Conservation (phyloP, 2,329 filamentous ascomycete genomes). For the Epichloe scottii region DNA sequence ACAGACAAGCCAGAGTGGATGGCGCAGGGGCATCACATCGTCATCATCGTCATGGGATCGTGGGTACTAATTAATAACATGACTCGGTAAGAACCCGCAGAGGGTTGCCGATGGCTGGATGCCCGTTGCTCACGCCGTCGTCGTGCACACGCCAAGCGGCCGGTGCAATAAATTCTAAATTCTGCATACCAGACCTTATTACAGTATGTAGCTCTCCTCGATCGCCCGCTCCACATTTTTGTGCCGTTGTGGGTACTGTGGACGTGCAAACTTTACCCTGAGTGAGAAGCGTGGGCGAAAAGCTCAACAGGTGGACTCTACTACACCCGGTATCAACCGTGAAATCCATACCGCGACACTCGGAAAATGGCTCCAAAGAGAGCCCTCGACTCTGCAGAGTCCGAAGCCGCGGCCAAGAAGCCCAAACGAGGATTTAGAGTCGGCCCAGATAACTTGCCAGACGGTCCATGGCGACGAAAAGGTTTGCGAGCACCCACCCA, state of each 20-base stretch:
- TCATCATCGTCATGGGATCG: background rate
- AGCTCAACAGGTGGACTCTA: too few species aligned
- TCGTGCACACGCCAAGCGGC: background rate
- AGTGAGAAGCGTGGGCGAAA: too few species aligned
- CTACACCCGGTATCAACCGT: background rate
- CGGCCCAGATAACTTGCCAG: constrained; percentile 80
- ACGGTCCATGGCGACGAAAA: constrained; percentile 79
- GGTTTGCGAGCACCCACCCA: constrained; percentile 20
- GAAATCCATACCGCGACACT: background rate
- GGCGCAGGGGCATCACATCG: background rate
- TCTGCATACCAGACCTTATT: too few species aligned
- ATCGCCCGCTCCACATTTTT: background rate
- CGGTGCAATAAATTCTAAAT: background rate
- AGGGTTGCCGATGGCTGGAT: background rate
- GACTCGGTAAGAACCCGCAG: too few species aligned
- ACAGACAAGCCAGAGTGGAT: background rate
- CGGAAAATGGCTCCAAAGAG: constrained; percentile 20
- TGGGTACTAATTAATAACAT: too few species aligned
- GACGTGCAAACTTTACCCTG: background rate
- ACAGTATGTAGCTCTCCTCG: background rate
- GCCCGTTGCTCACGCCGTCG: background rate
- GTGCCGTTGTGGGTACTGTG: background rate
- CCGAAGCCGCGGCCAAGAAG: constrained; percentile 34
- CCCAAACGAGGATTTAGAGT: constrained; percentile 65
- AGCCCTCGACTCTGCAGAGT: constrained; percentile 15